Conservation (phyloP, 768 basidiomycete species). For the Gymnopilus dilepis region DNA sequence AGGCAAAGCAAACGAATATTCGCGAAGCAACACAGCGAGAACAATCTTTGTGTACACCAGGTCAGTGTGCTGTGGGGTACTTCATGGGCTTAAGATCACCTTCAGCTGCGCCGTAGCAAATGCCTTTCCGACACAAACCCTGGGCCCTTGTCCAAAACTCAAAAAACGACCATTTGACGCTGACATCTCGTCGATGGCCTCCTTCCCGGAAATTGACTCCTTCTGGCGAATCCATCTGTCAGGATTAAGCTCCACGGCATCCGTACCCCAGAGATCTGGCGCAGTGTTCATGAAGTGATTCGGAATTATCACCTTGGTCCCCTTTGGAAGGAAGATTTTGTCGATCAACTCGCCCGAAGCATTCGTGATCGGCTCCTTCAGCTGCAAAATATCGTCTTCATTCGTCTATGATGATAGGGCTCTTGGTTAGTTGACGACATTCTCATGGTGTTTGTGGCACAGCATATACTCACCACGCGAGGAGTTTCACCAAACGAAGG, state of each 20-base stretch:
- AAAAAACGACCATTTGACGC: constrained; percentile 45
- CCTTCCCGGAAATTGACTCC: constrained; percentile 27
- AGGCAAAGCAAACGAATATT: constrained; percentile 45
- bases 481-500: constrained; percentile 34
- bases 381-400: constrained; percentile 43
- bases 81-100: constrained; percentile 26
- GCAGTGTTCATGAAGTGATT: constrained; percentile 46
- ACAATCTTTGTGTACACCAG: constrained; percentile 37
- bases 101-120: constrained; percentile 50
- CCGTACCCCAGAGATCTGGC: constrained; percentile 46
- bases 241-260: constrained; percentile 49
- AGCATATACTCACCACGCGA: constrained; percentile 39
- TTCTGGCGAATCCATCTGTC: constrained; percentile 40
- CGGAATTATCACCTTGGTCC: constrained; percentile 42
- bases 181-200: constrained; percentile 34
- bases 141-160: constrained; percentile 50
- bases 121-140: constrained; percentile 48
- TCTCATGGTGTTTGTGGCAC: no score
- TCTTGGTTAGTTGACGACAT: no score
- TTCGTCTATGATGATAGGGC: constrained; percentile 33
- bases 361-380: constrained; percentile 36
- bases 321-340: constrained; percentile 42
- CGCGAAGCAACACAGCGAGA: constrained; percentile 45
- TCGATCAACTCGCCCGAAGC: constrained; percentile 33
- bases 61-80: not conserved